Base-by-base conservation (phyloP, 495 filamentous ascomycete species). In the Xylaria flabelliformis region DNA sequence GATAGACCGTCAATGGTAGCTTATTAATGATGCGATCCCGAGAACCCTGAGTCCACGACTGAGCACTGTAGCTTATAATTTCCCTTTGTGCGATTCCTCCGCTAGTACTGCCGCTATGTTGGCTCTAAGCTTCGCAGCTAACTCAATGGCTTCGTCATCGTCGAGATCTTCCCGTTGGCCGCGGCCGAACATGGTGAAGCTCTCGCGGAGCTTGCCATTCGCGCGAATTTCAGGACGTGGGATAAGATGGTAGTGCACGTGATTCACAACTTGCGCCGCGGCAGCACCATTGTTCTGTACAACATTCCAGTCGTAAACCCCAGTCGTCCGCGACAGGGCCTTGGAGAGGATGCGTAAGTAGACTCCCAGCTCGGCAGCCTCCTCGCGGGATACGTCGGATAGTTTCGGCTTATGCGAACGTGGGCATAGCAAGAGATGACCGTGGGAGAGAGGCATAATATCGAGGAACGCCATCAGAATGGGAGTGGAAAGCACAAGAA, bases 231-330 rank as follows among this genome's bases (percentile, higher is more conserved):
- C 85, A 34, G 88, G 86, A 34, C 95, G 82, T 3, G 95, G 95
- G 56, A 98, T 95, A 34, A 98, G 86, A 74, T 98, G 95, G 81
- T 94, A 97, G 80, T 98, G 95, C 7, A 95, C 91, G 81, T 97
- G 95, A 26, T 90, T 90, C 2, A 98, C 94, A 29, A 95, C 93
- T 82, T 98, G 95, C 8, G 94, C 94, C 13, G 95, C 95, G 32
- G 92, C 85, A 0, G 88, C 89, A 3, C 95, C 95, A 81, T 97
- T 98, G 82, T 98, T 98, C 84, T 97, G 94, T 72, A 97, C 92
- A 26, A 97, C 87, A 81, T 98, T 98, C 90, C 92, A 95, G 81
- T 94, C 93, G 21, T 84, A 85, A 41, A 94, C 88, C 8, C 88
- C 89, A 17, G 86, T 89, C 0, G 86, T 87, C 21, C 83, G 85